These are phyloP conservation scores for Apiospora koreana DNA, from an alignment of 2,329 filamentous ascomycete genomes.

Conservation along the genomic window DNA sequence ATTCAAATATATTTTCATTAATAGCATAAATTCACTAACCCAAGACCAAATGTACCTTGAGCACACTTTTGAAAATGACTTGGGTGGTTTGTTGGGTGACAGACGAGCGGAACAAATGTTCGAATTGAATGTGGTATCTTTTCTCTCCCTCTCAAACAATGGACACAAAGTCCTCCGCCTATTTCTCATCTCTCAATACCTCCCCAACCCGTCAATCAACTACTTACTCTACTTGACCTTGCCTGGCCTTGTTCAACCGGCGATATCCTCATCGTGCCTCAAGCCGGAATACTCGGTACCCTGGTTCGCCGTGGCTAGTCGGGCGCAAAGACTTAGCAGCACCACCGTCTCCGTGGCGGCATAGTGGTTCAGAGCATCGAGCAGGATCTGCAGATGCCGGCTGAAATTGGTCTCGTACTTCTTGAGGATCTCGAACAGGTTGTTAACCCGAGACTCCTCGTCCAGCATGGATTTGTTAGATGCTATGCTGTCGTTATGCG, in stretches of 20 bases:
- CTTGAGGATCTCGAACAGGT: conserved; percentile 82
- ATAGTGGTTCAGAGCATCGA: conserved; percentile 95
- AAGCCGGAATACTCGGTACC: conserved; percentile 66
- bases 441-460: conserved; percentile 59
- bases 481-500: conserved; percentile 33
- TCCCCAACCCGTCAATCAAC: neutral
- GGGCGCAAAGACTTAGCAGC: conserved; percentile 81
- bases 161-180: neutral
- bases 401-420: conserved; percentile 95
- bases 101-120: neutral
- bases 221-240: neutral
- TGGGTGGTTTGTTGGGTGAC: neutral
- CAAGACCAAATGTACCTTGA: neutral
- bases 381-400: conserved; percentile 85
- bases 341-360: conserved; percentile 97
- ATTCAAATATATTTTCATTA: neutral
- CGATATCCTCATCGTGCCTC: conserved; percentile 58
- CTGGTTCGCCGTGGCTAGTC: conserved; percentile 79
- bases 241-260: neutral
- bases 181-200: neutral
- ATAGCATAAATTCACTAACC: neutral
- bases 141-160: neutral
- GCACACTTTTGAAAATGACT: neutral
- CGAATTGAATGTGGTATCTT: conserved; percentile 9
- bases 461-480: conserved; percentile 39